Evolutionary conservation across 345 rosid genomes (phyloP).

Genomic region (Nasturtium officinale): DNA sequence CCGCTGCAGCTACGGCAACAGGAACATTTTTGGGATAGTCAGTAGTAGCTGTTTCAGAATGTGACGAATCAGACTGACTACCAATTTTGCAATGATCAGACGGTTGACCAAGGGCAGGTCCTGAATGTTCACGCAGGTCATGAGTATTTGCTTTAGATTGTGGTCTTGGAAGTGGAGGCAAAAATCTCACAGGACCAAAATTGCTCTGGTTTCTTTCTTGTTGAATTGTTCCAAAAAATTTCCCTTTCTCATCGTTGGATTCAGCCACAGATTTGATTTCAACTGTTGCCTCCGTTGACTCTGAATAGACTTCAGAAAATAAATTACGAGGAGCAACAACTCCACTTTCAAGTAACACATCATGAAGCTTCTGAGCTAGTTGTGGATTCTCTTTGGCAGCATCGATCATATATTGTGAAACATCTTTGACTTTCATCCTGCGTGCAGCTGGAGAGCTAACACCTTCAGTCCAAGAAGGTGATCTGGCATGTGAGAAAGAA

Average conservation of each 20-base stretch:
- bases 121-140: constrained; percentile 54
- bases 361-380: constrained; percentile 87
- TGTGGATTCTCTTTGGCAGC: constrained; percentile 96
- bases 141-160: constrained; percentile 46
- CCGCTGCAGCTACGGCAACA: constrained; percentile 90
- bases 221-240: constrained; percentile 39
- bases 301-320: constrained; percentile 67
- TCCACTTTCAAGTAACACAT: constrained; percentile 92
- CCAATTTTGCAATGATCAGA: constrained; percentile 44
- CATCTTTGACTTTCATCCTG: constrained; percentile 92
- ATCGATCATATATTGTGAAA: constrained; percentile 90
- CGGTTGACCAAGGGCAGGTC: constrained; percentile 40
- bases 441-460: constrained; percentile 82
- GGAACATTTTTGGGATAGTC: constrained; percentile 67
- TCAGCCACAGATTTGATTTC: constrained; percentile 51
- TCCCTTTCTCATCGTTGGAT: constrained; percentile 46
- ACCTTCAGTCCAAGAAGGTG: constrained; percentile 99
- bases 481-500: constrained; percentile 64
- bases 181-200: constrained; percentile 48
- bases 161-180: constrained; percentile 64
- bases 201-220: constrained; percentile 52
- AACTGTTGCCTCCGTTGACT: constrained; percentile 51
- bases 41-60: constrained; percentile 49
- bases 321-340: constrained; percentile 84
- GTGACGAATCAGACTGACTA: constrained; percentile 47